Conservation (phyloP, 2,329 filamentous ascomycete species). For the Onygenales sp. region DNA sequence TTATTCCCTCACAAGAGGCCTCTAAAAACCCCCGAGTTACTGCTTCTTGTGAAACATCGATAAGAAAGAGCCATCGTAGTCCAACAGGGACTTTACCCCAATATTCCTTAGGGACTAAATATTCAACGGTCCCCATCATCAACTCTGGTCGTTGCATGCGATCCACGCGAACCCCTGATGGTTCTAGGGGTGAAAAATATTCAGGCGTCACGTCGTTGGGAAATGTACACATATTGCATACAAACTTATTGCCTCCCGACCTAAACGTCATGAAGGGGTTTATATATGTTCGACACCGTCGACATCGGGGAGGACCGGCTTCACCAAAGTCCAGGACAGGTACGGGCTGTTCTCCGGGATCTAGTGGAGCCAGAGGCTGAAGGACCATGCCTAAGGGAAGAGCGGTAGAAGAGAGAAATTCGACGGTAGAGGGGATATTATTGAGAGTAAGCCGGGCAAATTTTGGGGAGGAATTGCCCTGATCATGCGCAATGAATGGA, state of each 20-base stretch:
- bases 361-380: slow-evolving; percentile 75
- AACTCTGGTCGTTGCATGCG: slow-evolving; percentile 82
- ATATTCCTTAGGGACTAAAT: slow-evolving; percentile 95
- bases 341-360: slow-evolving; percentile 75
- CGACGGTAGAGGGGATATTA: slow-evolving; percentile 75
- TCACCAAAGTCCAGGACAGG: slow-evolving; percentile 95
- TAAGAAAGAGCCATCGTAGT: slow-evolving; percentile 77
- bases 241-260: slow-evolving; percentile 87
- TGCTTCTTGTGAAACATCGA: slow-evolving; percentile 88
- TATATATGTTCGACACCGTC: slow-evolving; percentile 89
- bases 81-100: slow-evolving; percentile 92
- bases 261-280: slow-evolving; percentile 99
- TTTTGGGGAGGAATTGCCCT: slow-evolving; percentile 94
- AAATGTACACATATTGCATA: slow-evolving; percentile 96
- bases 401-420: slow-evolving; percentile 69
- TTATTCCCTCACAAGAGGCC: slow-evolving; percentile 81
- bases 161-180: slow-evolving; percentile 77
- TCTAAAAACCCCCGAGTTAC: slow-evolving; percentile 85
- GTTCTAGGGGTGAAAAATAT: slow-evolving; percentile 87
- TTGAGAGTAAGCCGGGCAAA: slow-evolving; percentile 86
- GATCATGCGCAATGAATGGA: slow-evolving; percentile 88
- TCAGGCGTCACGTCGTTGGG: slow-evolving; percentile 88
- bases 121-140: slow-evolving; percentile 86
- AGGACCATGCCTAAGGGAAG: slow-evolving; percentile 80
- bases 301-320: slow-evolving; percentile 76